These are phyloP conservation scores for Calcarisporium arbuscula DNA, from an alignment of 2,329 filamentous ascomycete species.

Conservation along the genomic window DNA sequence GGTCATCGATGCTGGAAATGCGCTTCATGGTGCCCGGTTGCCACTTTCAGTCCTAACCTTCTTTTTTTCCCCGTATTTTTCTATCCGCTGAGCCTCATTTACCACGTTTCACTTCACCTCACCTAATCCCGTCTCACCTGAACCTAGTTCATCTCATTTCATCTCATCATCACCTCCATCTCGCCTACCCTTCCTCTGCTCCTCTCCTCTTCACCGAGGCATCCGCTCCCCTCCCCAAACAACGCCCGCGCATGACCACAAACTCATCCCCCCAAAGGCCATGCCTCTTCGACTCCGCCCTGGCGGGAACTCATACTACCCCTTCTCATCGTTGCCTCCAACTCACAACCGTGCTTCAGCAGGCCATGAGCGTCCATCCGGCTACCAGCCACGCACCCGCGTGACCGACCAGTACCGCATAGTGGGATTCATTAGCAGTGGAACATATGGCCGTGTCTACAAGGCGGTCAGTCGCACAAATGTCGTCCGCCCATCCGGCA, in stretches of 20 bases:
- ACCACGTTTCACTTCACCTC: no score
- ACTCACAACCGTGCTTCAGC: slow-evolving; percentile 34
- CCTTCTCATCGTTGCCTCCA: slow-evolving; percentile 16
- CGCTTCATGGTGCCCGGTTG: no score
- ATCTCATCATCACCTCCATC: slow-evolving; percentile 3
- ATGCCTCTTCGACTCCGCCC: slow-evolving; percentile 30
- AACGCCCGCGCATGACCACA: not conserved
- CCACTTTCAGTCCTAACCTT: not conserved
- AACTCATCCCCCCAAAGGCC: no score
- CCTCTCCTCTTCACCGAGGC: not conserved
- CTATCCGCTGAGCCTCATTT: no score
- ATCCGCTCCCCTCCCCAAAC: not conserved
- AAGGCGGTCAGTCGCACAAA: slow-evolving; percentile 68
- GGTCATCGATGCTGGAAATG: no score
- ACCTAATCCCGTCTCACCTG: no score
- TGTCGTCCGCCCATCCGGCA: slow-evolving; percentile 5
- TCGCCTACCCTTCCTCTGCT: not conserved
- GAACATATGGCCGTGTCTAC: slow-evolving; percentile 96
- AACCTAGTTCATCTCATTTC: no score
- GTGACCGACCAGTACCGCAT: slow-evolving; percentile 93
- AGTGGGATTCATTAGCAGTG: slow-evolving; percentile 95
- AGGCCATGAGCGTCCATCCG: slow-evolving; percentile 43
- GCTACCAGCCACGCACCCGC: slow-evolving; percentile 71
- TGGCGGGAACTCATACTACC: slow-evolving; percentile 18
- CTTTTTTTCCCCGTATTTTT: not conserved